phyloP scores from a whole-genome alignment of 345 rosid species.

The Eutrema japonicum region DNA sequence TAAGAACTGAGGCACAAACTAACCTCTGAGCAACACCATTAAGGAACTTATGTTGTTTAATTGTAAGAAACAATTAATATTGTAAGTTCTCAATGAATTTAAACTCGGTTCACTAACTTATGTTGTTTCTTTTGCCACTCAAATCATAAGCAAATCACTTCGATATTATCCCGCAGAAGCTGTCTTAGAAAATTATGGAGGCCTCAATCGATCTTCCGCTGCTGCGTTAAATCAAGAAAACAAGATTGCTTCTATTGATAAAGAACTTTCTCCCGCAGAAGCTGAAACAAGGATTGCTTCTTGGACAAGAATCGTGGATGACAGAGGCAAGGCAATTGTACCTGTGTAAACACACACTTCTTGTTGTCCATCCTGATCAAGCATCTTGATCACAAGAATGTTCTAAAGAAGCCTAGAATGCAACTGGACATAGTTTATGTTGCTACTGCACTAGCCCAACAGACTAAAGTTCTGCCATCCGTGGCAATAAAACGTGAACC shows the following conservation, averaged over 20 bases:
- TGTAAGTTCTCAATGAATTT: neutral
- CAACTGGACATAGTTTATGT: too few species aligned
- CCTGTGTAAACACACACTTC: conserved; percentile 65
- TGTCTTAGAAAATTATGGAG: conserved; percentile 56
- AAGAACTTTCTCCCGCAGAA: conserved; percentile 44
- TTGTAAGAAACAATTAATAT: neutral
- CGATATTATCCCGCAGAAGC: conserved; percentile 31
- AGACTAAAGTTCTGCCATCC: too few species aligned
- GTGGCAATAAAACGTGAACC: too few species aligned
- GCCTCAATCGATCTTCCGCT: conserved; percentile 29
- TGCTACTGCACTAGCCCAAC: too few species aligned
- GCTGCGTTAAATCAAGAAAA: conserved; percentile 37
- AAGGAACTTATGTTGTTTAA: conserved; percentile 7
- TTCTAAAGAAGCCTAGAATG: too few species aligned
- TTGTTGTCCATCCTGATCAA: conserved; percentile 66
- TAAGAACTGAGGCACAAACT: neutral
- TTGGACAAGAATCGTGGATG: conserved; percentile 65
- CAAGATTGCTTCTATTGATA: conserved; percentile 38
- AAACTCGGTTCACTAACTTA: conserved; percentile 4
- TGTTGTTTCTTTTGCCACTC: conserved; percentile 14
- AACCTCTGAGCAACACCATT: conserved; percentile 7
- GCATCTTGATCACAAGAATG: too few species aligned
- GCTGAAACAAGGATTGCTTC: conserved; percentile 55
- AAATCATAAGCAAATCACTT: conserved; percentile 42
- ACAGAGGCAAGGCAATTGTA: conserved; percentile 61